phyloP scores from a whole-genome alignment of 2,329 filamentous ascomycete genomes.

The Hortaea werneckii region DNA sequence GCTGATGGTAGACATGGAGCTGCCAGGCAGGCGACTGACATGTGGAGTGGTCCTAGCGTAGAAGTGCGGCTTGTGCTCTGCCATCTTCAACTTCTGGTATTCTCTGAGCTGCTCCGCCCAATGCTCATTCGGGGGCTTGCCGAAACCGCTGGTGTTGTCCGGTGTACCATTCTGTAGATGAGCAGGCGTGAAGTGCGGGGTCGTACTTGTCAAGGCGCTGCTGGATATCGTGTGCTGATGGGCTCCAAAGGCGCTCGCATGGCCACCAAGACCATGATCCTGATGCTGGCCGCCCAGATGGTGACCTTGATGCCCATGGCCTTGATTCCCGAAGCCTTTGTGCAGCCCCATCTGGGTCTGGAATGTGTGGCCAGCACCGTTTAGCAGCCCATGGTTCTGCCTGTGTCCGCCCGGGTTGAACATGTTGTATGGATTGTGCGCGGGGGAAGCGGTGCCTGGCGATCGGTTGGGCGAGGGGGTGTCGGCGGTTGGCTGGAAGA shows the following conservation, averaged over 20 bases:
- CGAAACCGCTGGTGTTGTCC: conserved; percentile 40
- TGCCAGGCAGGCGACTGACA: conserved; percentile 18
- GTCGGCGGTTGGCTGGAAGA: conserved; percentile 35
- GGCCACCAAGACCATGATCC: conserved; percentile 41
- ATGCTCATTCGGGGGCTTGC: conserved; percentile 55
- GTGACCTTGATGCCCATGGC: conserved; percentile 33
- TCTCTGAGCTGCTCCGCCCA: conserved; percentile 77
- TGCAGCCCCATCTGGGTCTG: conserved; percentile 50
- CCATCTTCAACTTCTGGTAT: conserved; percentile 19
- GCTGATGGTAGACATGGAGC: conserved; percentile 28
- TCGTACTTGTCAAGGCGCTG: conserved; percentile 54
- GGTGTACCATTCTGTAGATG: conserved; percentile 53
- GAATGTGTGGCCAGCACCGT: conserved; percentile 52
- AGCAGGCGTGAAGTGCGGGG: conserved; percentile 50
- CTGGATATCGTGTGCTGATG: conserved; percentile 53
- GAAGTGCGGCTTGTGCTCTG: conserved; percentile 46
- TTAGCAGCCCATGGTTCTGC: conserved; percentile 65
- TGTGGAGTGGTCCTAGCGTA: conserved; percentile 57
- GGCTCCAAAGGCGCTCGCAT: conserved; percentile 47
- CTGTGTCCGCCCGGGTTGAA: conserved; percentile 58
- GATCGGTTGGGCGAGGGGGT: conserved; percentile 50
- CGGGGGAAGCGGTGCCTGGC: conserved; percentile 42
- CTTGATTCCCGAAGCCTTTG: conserved; percentile 58
- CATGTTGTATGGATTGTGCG: conserved; percentile 64
- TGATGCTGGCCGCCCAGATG: conserved; percentile 35